These are phyloP conservation scores for Pleurotus pulmonarius DNA, from an alignment of 768 basidiomycete species.

Conservation along the genomic window DNA sequence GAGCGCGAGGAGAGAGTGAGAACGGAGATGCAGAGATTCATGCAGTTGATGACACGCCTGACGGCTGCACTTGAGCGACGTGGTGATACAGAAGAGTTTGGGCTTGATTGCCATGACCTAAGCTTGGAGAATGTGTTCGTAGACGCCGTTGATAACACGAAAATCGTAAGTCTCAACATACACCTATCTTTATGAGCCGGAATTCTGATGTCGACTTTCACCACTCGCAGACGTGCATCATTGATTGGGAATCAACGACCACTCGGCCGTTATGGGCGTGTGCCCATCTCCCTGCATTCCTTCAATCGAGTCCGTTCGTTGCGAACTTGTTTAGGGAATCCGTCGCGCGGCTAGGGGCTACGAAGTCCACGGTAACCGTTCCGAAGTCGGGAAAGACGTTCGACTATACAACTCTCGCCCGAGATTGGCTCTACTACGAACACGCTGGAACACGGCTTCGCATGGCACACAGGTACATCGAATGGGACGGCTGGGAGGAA, in stretches of 20 bases:
- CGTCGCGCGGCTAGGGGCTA: conserved; percentile 43
- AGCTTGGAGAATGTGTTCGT: conserved; percentile 86
- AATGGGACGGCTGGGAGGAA: conserved; percentile 94
- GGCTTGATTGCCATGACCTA: conserved; percentile 81
- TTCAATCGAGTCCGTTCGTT: conserved; percentile 75
- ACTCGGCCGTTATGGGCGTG: conserved; percentile 83
- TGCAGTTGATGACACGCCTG: conserved; percentile 61
- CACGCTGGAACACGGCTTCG: conserved; percentile 60
- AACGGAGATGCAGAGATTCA: conserved; percentile 72
- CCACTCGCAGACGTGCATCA: conserved; percentile 68
- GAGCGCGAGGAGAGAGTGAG: conserved; percentile 60
- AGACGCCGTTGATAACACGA: conserved; percentile 59
- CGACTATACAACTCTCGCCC: conserved; percentile 43
- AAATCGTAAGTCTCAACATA: conserved; percentile 54
- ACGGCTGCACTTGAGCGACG: conserved; percentile 23
- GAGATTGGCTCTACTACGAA: conserved; percentile 77
- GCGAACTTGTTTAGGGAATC: conserved; percentile 67
- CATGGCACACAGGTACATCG: conserved; percentile 74
- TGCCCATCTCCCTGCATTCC: conserved; percentile 77
- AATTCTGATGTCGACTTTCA: conserved; percentile 5
- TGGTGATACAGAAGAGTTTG: conserved; percentile 56
- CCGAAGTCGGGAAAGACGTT: conserved; percentile 10
- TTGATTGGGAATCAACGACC: conserved; percentile 91
- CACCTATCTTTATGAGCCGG: conserved; percentile 4
- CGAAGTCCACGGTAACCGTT: conserved; percentile 18